Conservation (phyloP, 768 basidiomycete genomes). For the Podaxis sp. region DNA sequence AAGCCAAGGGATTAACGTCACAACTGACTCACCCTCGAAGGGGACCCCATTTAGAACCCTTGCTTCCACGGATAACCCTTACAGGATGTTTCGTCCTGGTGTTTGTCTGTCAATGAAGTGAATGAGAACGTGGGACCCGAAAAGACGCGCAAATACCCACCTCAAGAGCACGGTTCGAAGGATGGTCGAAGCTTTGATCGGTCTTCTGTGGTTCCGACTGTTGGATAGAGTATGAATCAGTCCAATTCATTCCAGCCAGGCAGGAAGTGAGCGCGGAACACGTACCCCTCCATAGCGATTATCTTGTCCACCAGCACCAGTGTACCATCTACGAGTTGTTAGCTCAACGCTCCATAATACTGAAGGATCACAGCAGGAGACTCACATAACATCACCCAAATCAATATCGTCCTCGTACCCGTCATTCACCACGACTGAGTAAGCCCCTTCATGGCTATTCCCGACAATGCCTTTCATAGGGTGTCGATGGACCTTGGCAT, state of each 20-base stretch:
- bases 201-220: slow-evolving; percentile 20
- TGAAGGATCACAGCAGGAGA: neutral
- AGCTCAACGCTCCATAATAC: neutral
- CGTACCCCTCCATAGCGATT: slow-evolving; percentile 1
- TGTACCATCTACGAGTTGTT: slow-evolving; percentile 30
- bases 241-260: neutral
- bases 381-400: slow-evolving; percentile 37
- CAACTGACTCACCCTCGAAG: neutral
- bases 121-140: neutral
- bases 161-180: slow-evolving; percentile 30
- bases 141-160: neutral
- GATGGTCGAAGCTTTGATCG: slow-evolving; percentile 36
- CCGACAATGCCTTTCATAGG: slow-evolving; percentile 36
- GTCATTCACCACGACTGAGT: slow-evolving; percentile 38
- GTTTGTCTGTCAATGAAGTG: slow-evolving; percentile 21
- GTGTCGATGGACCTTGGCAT: slow-evolving; percentile 27
- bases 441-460: slow-evolving; percentile 29
- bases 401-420: slow-evolving; percentile 42
- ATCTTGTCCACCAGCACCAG: slow-evolving; percentile 33
- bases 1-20: slow-evolving; percentile 19
- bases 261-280: neutral
- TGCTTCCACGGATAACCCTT: slow-evolving; percentile 39
- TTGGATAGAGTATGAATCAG: slow-evolving; percentile 18
- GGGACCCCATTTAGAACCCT: slow-evolving; percentile 10
- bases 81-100: slow-evolving; percentile 33